phyloP scores from a whole-genome alignment of 371 early-diverging fungal species.

The Mortierella sp. region DNA sequence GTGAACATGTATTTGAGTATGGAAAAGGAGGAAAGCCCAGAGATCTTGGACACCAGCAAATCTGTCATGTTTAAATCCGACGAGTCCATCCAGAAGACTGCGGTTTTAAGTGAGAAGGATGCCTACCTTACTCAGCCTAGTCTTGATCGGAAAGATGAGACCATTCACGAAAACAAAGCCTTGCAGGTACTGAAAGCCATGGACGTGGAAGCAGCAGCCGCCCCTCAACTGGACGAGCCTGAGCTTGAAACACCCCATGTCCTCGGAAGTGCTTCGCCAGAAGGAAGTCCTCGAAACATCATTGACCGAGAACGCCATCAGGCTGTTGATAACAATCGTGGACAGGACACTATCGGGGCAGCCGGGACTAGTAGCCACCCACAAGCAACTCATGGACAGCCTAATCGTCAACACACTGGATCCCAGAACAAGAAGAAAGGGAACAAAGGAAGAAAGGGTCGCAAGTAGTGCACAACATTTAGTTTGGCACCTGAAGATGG shows the following conservation, averaged over 20 bases:
- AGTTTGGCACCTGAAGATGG: too few relatives aligned
- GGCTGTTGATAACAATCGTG: not conserved
- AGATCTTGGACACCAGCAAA: constrained; percentile 17
- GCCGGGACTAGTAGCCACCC: too few relatives aligned
- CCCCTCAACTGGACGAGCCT: constrained; percentile 6
- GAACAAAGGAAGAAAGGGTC: constrained; percentile 11
- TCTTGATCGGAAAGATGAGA: not conserved
- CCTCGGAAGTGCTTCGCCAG: constrained; percentile 17
- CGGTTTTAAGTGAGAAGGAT: constrained; percentile 17
- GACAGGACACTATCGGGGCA: constrained; percentile 2
- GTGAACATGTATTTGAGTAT: constrained; percentile 47
- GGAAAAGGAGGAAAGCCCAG: constrained; percentile 50
- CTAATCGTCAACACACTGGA: too few relatives aligned
- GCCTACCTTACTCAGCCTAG: not conserved
- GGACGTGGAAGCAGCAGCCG: constrained; percentile 3
- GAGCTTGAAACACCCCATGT: too few relatives aligned
- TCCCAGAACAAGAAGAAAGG: constrained; percentile 19
- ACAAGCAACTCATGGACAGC: too few relatives aligned
- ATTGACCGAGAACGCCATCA: not conserved
- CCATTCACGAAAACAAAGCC: not conserved
- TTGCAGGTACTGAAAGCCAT: constrained; percentile 12
- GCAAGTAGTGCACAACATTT: too few relatives aligned
- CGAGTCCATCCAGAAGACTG: constrained; percentile 40
- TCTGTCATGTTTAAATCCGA: constrained; percentile 27
- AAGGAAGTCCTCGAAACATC: not conserved